Base-by-base conservation (phyloP, 331 rosid genomes). In the Rosa hybrid region DNA sequence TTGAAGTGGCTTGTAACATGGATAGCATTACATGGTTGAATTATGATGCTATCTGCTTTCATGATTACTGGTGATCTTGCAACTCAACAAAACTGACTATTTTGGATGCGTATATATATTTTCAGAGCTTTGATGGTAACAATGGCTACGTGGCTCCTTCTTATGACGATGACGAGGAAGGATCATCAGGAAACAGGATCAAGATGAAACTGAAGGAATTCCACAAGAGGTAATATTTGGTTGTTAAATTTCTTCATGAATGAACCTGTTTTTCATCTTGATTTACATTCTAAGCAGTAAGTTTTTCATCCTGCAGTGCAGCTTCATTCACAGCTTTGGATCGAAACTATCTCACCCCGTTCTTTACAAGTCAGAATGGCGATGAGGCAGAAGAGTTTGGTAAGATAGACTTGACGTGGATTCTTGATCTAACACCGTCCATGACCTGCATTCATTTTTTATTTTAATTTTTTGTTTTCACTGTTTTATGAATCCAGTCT, bases 321-420 rank as follows among this genome's bases (percentile, higher is more conserved):
- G 86, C 85, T 4, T 91, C 98, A 30, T 93, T 95, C 81, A 88
- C 93, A 6, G 94, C 97, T 60, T 72, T 95, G 72, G 97, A 93
- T 90, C 91, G 82, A 83, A 93, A 93, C 85, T 95, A 86, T 82
- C 98, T 95, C 53, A 95, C 99, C 72, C 99, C 97, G 48, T 93
- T 95, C 91, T 95, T 95, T 83, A 95, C 97, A 18, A 91, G 92
- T 89, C 90, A 94, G 74, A 92, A 81, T 83, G 99, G 94, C 83
- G 93, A 93, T 64, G 97, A 88, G 7, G 94, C 77, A 25, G 90
- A 86, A 27, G 88, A 72, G 75, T 54, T 82, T 76, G 88, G 94
- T 90, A 86, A 91, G 80, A 79, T 77, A 84, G 77, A 77, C 71
- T 76, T 65, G 75, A 3, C 41, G n/a, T 51, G 34, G 38, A 21